Conservation (phyloP, 2,329 filamentous ascomycete genomes). For the Claviceps sp. region DNA sequence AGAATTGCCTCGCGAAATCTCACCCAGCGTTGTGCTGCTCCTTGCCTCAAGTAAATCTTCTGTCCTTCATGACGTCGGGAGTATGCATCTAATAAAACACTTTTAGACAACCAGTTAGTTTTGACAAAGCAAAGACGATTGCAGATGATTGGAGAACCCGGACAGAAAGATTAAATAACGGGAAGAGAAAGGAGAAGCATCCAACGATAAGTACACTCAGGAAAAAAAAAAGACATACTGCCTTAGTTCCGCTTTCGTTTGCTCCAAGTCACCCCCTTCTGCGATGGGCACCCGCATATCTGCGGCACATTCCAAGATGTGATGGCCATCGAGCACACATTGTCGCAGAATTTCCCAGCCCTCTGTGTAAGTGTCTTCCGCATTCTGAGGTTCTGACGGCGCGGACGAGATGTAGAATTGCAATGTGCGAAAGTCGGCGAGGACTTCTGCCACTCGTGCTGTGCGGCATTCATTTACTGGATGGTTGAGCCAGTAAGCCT, state of each 20-base stretch:
- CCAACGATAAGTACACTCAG: background rate
- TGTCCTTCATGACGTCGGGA: slow-evolving; percentile 48
- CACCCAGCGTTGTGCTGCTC: slow-evolving; percentile 46
- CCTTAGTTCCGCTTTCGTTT: slow-evolving; percentile 47
- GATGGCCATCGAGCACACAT: slow-evolving; percentile 47
- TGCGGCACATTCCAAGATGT: slow-evolving; percentile 51
- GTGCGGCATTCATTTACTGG: slow-evolving; percentile 48
- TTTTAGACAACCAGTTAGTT: slow-evolving; percentile 14
- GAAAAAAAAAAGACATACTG: slow-evolving; percentile 31
- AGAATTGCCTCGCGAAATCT: slow-evolving; percentile 39
- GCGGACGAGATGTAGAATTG: slow-evolving; percentile 49
- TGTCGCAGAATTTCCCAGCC: slow-evolving; percentile 50
- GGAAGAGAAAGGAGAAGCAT: background rate
- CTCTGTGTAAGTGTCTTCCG: slow-evolving; percentile 48
- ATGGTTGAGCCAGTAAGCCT: background rate
- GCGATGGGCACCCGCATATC: slow-evolving; percentile 44
- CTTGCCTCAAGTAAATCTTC: slow-evolving; percentile 50
- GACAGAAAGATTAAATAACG: too few species aligned
- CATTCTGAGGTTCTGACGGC: slow-evolving; percentile 38
- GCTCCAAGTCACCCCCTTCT: slow-evolving; percentile 42
- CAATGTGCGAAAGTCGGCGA: slow-evolving; percentile 46
- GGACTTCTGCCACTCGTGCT: slow-evolving; percentile 46
- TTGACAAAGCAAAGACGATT: background rate
- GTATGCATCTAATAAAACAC: slow-evolving; percentile 46
- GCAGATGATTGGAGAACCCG: too few species aligned